Conservation (phyloP, 768 basidiomycete species). For the Boletus vinaceobasis region DNA sequence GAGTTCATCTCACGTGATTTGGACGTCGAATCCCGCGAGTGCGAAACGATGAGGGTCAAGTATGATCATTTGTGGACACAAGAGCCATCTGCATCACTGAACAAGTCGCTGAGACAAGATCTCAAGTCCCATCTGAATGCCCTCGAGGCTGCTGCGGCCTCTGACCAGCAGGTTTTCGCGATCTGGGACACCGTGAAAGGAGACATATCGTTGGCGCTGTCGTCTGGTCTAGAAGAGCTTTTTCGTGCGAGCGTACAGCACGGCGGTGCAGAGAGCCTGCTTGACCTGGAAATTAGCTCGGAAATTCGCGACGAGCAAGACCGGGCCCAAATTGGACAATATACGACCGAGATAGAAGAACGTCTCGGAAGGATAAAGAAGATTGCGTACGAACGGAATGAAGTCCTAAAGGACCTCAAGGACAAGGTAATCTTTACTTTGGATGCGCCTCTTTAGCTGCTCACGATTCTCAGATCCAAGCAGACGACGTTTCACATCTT, state of each 20-base stretch:
- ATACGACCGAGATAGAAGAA: slow-evolving; percentile 76
- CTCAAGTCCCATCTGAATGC: slow-evolving; percentile 71
- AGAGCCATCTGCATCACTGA: slow-evolving; percentile 70
- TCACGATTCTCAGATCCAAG: slow-evolving; percentile 66
- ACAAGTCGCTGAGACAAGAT: slow-evolving; percentile 70
- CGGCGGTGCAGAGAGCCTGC: slow-evolving; percentile 42
- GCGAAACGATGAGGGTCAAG: slow-evolving; percentile 83
- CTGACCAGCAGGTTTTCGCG: slow-evolving; percentile 69
- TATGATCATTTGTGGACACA: slow-evolving; percentile 88
- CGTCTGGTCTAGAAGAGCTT: slow-evolving; percentile 57
- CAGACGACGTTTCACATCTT: slow-evolving; percentile 94
- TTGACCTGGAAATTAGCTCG: slow-evolving; percentile 71
- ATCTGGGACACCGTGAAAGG: slow-evolving; percentile 69
- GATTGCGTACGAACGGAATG: slow-evolving; percentile 79
- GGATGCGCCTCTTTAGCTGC: neutral
- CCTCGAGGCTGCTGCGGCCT: slow-evolving; percentile 71
- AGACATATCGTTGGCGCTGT: slow-evolving; percentile 63
- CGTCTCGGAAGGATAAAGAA: slow-evolving; percentile 73
- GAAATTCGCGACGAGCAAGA: slow-evolving; percentile 66
- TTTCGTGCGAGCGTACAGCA: slow-evolving; percentile 51
- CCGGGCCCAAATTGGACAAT: slow-evolving; percentile 58
- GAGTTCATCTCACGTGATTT: slow-evolving; percentile 62
- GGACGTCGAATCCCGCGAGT: slow-evolving; percentile 81
- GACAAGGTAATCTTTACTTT: slow-evolving; percentile 64
- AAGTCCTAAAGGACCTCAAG: slow-evolving; percentile 90